Percentiles rank a stretch among this genome's conserved stretches.
Evolutionary conservation across 441 rosid genomes (phyloP).

Genomic region (Francoa sonchifolia): DNA sequence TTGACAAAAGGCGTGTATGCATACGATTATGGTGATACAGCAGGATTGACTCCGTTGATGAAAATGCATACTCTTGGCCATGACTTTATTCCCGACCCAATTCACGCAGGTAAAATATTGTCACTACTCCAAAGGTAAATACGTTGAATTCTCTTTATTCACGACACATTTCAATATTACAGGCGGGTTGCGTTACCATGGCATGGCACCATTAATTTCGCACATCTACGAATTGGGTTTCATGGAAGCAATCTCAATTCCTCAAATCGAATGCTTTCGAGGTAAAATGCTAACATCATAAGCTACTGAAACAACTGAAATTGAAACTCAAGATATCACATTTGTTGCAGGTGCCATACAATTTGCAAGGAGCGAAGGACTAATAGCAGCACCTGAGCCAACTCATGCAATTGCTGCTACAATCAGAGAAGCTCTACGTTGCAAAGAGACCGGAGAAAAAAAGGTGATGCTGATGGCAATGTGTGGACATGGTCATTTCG

Average conservation of each 20-base stretch:
- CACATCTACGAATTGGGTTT: slow-evolving; percentile 69
- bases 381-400: slow-evolving; percentile 88
- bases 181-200: slow-evolving; percentile 92
- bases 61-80: slow-evolving; percentile 98
- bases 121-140: not conserved
- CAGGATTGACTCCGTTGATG: slow-evolving; percentile 89
- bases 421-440: slow-evolving; percentile 71
- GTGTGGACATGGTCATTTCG: slow-evolving; percentile 98
- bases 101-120: slow-evolving; percentile 57
- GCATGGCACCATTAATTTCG: slow-evolving; percentile 84
- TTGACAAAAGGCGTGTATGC: slow-evolving; percentile 76
- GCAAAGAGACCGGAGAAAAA: slow-evolving; percentile 67
- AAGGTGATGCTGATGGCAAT: slow-evolving; percentile 80
- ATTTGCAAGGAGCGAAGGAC: slow-evolving; percentile 78
- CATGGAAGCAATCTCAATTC: slow-evolving; percentile 80
- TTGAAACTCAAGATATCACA: too few relatives aligned
- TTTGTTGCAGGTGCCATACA: slow-evolving; percentile 54
- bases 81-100: slow-evolving; percentile 91
- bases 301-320: too few relatives aligned
- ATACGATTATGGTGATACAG: slow-evolving; percentile 78
- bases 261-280: slow-evolving; percentile 74
- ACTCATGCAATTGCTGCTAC: slow-evolving; percentile 92
- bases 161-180: slow-evolving; percentile 10
- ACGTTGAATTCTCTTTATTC: slow-evolving; percentile 6
- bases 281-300: too few relatives aligned